Evolutionary conservation across 2,329 filamentous ascomycete genomes (phyloP), one percentile per base, ranked within the genome.

Genomic region (Escovopsis weberi): DNA sequence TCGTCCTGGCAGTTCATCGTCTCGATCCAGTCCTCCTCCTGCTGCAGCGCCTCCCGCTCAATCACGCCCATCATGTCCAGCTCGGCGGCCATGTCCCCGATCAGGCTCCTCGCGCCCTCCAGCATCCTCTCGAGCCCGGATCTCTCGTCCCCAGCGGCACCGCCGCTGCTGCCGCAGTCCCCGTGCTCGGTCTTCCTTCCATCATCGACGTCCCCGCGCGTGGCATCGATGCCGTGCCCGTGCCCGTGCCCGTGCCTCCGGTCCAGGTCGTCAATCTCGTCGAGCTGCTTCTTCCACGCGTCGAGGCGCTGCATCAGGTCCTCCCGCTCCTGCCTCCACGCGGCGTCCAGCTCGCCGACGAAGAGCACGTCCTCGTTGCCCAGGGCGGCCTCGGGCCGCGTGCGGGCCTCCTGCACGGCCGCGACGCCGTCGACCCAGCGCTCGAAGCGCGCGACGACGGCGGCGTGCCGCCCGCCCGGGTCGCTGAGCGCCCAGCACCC

Each of bases 61-160:
- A 83, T 72, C 51, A 69, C 66, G 43, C 67, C 67, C 78, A 83
- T 82, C 45, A 70, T 46, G n/a, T 58, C 57, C 47, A 83, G 59
- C 61, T 82, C 79, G n/a, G 62, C 63, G 37, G 78, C 57, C 77
- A 82, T 82, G 33, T 69, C 73, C 39, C 61, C 54, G 11, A 80
- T 66, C 37, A 82, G 56, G 12, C 51, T 53, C 19, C 63, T 56
- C 43, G 68, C 74, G 2, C 63, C 67, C 6, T 55, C 57, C 34
- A 81, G 54, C 49, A 77, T 66, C 26, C 61, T 56, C 19, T 53
- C 60, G 43, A 80, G 52, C 45, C 66, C 72, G 12, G 57, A 43
- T 34, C 54, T 26, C 44, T 55, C 48, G 6, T 51, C 51, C n/a
- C 64, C 68, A 4, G 40, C 33, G 11, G 39, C 23, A 35, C 38